These are phyloP conservation scores for Uronychia setigera DNA, from an alignment of 73 alveolate genomes.

Conservation along the genomic window DNA sequence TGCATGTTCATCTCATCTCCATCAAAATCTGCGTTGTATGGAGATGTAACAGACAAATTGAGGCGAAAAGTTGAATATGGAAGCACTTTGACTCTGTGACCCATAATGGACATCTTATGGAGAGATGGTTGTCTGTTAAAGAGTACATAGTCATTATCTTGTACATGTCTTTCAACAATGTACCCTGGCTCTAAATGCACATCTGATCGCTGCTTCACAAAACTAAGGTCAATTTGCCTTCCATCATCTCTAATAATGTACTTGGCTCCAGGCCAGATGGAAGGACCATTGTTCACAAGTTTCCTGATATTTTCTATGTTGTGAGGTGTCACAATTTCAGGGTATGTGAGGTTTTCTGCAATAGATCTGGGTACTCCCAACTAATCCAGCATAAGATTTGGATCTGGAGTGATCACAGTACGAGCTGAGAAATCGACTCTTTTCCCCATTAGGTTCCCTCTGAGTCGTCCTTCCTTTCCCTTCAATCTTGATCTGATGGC, in stretches of 20 bases:
- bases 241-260: constrained; percentile 90
- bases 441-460: constrained; percentile 99
- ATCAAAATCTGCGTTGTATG: constrained; percentile 99
- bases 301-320: constrained; percentile 84
- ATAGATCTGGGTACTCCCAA: constrained; percentile 97
- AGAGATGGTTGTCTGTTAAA: constrained; percentile 99
- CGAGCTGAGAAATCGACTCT: constrained; percentile 99
- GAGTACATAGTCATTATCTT: constrained; percentile 97
- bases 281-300: constrained; percentile 96
- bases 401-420: constrained; percentile 99
- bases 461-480: constrained; percentile 99
- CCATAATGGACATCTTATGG: constrained; percentile 99
- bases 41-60: constrained; percentile 99
- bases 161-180: constrained; percentile 98
- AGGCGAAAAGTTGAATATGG: constrained; percentile 99
- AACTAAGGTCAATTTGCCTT: constrained; percentile 81
- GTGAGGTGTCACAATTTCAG: constrained; percentile 97
- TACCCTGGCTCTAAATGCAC: constrained; percentile 88
- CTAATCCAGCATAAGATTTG: constrained; percentile 98
- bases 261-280: constrained; percentile 97
- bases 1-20: constrained; percentile 99
- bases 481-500: constrained; percentile 93
- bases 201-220: constrained; percentile 80
- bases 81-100: constrained; percentile 98
- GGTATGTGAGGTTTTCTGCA: constrained; percentile 96